Percentiles rank a stretch among this genome's conserved stretches.
phyloP scores from a whole-genome alignment of 2,329 filamentous ascomycete genomes.

The Coniochaeta prunicola region DNA sequence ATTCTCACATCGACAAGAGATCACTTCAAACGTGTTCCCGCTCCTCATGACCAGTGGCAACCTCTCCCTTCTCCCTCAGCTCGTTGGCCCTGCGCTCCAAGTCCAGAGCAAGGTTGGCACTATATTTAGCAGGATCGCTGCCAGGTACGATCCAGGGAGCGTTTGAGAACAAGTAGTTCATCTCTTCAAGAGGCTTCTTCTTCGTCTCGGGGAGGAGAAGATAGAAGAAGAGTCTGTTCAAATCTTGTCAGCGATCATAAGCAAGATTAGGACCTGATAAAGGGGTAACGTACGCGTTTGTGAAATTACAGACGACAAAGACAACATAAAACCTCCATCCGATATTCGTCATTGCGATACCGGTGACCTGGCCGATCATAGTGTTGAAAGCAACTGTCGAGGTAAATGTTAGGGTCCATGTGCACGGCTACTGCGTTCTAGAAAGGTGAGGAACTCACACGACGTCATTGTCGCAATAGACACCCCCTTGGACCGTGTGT shows the following conservation, averaged over 20 bases:
- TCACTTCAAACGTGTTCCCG: background rate
- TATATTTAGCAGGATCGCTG: background rate
- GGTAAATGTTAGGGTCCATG: constrained; percentile 48
- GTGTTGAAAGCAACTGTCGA: constrained; percentile 31
- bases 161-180: constrained; percentile 55
- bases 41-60: background rate
- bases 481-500: constrained; percentile 67
- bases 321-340: constrained; percentile 41
- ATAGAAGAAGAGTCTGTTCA: constrained; percentile 42
- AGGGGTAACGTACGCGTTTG: constrained; percentile 7
- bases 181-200: constrained; percentile 55
- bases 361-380: constrained; percentile 24
- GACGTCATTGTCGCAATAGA: constrained; percentile 64
- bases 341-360: constrained; percentile 39
- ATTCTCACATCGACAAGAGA: too few relatives aligned
- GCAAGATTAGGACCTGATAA: background rate
- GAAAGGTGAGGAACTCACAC: constrained; percentile 41
- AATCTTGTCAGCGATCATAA: background rate
- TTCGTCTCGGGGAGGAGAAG: constrained; percentile 56
- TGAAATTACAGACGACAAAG: constrained; percentile 55
- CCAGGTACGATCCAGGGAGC: constrained; percentile 26
- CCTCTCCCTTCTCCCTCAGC: constrained; percentile 1
- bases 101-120: background rate
- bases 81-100: constrained; percentile 1
- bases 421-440: constrained; percentile 69